Conservation (phyloP, 371 early-diverging fungal species). For the Modicella reniformis region DNA sequence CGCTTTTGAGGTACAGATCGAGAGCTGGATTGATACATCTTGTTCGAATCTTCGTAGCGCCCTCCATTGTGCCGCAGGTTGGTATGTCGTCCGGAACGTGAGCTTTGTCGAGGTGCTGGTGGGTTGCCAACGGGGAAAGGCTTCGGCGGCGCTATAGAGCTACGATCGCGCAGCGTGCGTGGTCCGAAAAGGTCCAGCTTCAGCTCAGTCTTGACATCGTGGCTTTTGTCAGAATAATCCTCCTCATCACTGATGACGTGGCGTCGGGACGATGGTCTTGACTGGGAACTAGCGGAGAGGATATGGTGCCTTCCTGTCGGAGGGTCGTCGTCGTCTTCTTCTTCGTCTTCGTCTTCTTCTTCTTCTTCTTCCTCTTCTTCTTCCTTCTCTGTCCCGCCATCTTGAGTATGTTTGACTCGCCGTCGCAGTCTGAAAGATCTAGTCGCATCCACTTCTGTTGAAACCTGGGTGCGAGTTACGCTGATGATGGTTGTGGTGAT, state of each 20-base stretch:
- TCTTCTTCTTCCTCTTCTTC: slow-evolving; percentile 22
- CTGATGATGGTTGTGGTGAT: not conserved
- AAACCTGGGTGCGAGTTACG: not conserved
- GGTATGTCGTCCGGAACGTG: slow-evolving; percentile 13
- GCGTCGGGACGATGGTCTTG: slow-evolving; percentile 8
- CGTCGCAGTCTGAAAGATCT: slow-evolving; percentile 17
- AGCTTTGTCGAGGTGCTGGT: slow-evolving; percentile 5
- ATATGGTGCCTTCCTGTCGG: not conserved
- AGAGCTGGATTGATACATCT: slow-evolving; percentile 18
- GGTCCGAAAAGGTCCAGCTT: slow-evolving; percentile 6
- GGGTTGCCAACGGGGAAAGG: slow-evolving; percentile 41
- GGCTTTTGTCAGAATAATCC: slow-evolving; percentile 23
- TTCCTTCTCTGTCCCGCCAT: slow-evolving; percentile 21
- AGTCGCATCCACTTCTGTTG: slow-evolving; percentile 1
- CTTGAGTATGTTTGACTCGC: slow-evolving; percentile 31
- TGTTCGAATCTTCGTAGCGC: slow-evolving; percentile 17
- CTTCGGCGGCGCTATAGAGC: slow-evolving; percentile 44
- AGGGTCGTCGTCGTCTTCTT: not conserved
- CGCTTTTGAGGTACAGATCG: slow-evolving; percentile 24
- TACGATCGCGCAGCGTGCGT: slow-evolving; percentile 43
- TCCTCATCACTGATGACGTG: slow-evolving; percentile 17
- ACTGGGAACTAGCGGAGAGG: slow-evolving; percentile 3
- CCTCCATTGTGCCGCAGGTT: slow-evolving; percentile 20
- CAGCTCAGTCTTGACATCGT: slow-evolving; percentile 9
- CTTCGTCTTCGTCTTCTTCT: slow-evolving; percentile 10